Percentiles rank a stretch among this genome's conserved stretches.
These are phyloP conservation scores for Cyberlindnera americana DNA, from an alignment of 805 yeast species.

Conservation along the genomic window DNA sequence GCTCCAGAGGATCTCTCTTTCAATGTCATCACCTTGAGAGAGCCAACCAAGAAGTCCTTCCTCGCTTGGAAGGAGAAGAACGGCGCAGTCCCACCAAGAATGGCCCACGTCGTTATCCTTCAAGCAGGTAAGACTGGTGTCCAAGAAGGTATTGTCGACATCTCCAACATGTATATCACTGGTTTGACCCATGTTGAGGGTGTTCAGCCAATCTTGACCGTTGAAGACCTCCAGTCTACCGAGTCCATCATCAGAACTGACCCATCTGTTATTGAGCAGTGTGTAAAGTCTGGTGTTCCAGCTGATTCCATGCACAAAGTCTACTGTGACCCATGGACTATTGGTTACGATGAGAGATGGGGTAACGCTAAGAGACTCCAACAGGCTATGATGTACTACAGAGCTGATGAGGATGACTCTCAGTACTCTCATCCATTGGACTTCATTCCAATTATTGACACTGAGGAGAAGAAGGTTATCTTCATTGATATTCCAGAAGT, in stretches of 20 bases:
- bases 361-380: conserved; percentile 72
- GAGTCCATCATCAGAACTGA: conserved; percentile 68
- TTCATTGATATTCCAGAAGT: conserved; percentile 72
- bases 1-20: conserved; percentile 44
- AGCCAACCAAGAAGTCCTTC: conserved; percentile 63
- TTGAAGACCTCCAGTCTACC: conserved; percentile 58
- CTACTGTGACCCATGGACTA: conserved; percentile 69
- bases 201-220: conserved; percentile 72
- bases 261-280: conserved; percentile 69
- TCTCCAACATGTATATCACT: conserved; percentile 44
- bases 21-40: conserved; percentile 68
- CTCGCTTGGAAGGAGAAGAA: conserved; percentile 60
- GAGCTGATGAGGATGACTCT: conserved; percentile 73
- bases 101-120: conserved; percentile 62
- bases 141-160: conserved; percentile 67
- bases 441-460: conserved; percentile 79
- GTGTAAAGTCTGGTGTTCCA: conserved; percentile 66
- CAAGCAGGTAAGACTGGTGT: conserved; percentile 58
- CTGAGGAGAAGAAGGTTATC: conserved; percentile 63
- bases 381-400: conserved; percentile 77
- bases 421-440: conserved; percentile 67
- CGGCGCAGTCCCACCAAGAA: conserved; percentile 63
- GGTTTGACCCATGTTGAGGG: conserved; percentile 49
- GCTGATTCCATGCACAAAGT: conserved; percentile 43
- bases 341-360: conserved; percentile 74